Conservation (phyloP, 129 eudicot genomes). For the Flaveria linearis region DNA sequence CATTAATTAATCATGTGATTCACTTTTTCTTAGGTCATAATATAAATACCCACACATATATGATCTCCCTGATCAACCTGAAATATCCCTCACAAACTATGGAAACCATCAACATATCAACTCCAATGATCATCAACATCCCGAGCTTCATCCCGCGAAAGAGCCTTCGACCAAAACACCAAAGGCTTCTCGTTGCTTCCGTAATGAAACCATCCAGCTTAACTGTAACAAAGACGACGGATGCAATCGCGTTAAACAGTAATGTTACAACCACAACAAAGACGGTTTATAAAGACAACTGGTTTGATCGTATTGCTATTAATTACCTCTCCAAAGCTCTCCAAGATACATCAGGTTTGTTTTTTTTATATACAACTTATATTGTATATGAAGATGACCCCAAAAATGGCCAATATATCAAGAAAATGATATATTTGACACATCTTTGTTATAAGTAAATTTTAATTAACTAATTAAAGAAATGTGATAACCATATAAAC, state of each 20-base stretch:
- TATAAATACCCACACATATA: constrained; percentile 1
- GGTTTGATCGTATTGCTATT: constrained; percentile 68
- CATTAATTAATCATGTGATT: background rate
- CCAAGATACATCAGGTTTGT: constrained; percentile 64
- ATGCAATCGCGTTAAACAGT: background rate
- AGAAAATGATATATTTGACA: too few species aligned
- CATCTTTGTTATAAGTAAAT: too few species aligned
- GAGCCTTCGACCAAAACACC: background rate
- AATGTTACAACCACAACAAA: constrained; percentile 19
- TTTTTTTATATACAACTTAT: too few species aligned
- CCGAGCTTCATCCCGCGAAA: too few species aligned
- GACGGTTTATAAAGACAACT: constrained; percentile 51
- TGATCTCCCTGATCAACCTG: background rate
- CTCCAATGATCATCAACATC: background rate
- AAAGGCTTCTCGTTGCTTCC: background rate
- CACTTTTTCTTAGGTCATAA: too few species aligned
- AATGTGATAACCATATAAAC: too few species aligned
- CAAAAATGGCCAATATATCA: too few species aligned
- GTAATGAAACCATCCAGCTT: constrained; percentile 24
- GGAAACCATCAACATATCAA: background rate
- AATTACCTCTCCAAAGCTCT: constrained; percentile 61
- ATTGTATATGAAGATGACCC: too few species aligned
- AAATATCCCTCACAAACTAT: background rate
- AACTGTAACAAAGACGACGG: background rate
- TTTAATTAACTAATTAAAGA: too few species aligned